Evolutionary conservation across 2,329 filamentous ascomycete species (phyloP).

Genomic region (Tolypocladium ophioglossoides): DNA sequence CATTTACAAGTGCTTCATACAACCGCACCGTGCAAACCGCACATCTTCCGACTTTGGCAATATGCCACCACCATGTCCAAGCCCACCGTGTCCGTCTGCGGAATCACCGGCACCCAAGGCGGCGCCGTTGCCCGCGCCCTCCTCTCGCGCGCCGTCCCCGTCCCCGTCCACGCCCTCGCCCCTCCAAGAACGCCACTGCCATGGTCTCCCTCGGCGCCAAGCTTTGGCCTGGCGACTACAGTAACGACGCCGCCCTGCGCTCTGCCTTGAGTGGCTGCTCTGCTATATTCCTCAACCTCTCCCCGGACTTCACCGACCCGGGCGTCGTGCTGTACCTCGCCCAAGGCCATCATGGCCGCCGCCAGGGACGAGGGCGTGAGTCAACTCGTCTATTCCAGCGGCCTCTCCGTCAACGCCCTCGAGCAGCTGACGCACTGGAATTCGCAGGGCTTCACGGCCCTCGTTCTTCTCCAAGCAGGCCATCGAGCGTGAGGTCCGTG

Average conservation of each 20-base stretch:
- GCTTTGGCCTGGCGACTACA: conserved; percentile 22
- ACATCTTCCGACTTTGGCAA: background rate
- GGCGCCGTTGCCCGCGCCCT: conserved; percentile 23
- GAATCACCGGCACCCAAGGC: conserved; percentile 30
- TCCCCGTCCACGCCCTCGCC: conserved; percentile 24
- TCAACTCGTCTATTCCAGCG: conserved; percentile 26
- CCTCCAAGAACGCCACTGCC: conserved; percentile 17
- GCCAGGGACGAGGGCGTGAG: conserved; percentile 25
- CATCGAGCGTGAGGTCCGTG: conserved; percentile 28
- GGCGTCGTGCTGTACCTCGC: conserved; percentile 18
- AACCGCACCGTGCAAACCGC: too few relatives aligned
- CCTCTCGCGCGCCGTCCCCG: conserved; percentile 15
- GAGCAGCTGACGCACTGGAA: conserved; percentile 16
- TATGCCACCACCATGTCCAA: conserved; percentile 15
- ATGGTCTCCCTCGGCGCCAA: conserved; percentile 20
- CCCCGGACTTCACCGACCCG: conserved; percentile 19
- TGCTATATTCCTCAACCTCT: conserved; percentile 22
- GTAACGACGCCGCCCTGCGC: conserved; percentile 18
- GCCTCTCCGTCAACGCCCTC: conserved; percentile 17
- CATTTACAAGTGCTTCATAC: too few relatives aligned
- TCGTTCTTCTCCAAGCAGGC: conserved; percentile 25
- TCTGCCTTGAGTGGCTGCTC: conserved; percentile 17
- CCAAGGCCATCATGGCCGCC: conserved; percentile 20
- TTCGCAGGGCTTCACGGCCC: conserved; percentile 15
- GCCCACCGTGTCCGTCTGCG: conserved; percentile 24